Evolutionary conservation across 257 asterid genomes (phyloP), one percentile per base, ranked within the genome.

Genomic region (Forsythia viridissima): DNA sequence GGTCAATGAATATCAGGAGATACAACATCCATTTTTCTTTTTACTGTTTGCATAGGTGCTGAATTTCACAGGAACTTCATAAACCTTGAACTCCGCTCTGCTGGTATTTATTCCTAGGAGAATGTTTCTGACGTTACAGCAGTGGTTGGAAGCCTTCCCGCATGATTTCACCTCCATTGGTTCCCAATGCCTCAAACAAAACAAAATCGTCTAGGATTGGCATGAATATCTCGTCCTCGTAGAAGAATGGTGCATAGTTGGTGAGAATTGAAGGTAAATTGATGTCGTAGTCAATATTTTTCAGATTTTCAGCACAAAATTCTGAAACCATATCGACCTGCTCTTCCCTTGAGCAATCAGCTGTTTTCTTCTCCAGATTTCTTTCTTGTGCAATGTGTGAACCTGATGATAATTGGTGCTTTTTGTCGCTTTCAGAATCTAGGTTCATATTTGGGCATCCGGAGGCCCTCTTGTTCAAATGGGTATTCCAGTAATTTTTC

Each of bases 401-500:
- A 69, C 57, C 40, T 65, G 36, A 24, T 9, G 71, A 44, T 57
- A 38, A 20, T 21, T 42, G 75, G 41, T 36, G 68, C n/a, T 59
- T 5, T 42, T 70, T 34, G 13, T 69, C 40, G 6, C 12, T 46
- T 6, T 55, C 13, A 36, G 70, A 9, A 67, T 38, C 44, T 21
- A 43, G 52, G 42, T 74, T 77, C 30, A 44, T 70, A 37, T 13
- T 67, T 74, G 76, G 83, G 71, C 76, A 75, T 73, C 77, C 34
- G 8, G 80, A 36, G 69, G 85, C 59, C 74, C 78, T 81, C 89
- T 87, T 89, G 85, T 83, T 86, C 91, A 89, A 86, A 87, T 89
- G 91, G 46, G 93, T 89, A 82, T 89, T 89, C 93, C 93, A 89
- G 59, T 87, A 89, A 77, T 89, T 89, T 52, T 86, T 89, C 2